Evolutionary conservation across 225 moss, liverwort and hornwort species (phyloP).

Genomic region (Marchantia paleacea): DNA sequence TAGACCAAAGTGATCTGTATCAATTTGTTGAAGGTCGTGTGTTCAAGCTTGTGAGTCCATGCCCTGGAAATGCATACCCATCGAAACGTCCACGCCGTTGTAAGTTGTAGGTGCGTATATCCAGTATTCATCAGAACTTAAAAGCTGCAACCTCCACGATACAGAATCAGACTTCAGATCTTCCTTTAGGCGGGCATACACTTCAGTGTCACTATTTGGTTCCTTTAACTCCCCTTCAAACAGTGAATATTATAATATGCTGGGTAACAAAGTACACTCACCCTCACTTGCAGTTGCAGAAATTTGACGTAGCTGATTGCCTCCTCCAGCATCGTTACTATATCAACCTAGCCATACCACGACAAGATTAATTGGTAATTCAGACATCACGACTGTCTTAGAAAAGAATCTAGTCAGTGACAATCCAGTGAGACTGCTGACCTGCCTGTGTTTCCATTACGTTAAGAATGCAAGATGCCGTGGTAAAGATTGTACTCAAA

Average conservation of each 20-base stretch:
- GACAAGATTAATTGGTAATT: background rate
- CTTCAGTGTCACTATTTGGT: no score
- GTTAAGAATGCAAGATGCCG: background rate
- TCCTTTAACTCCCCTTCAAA: background rate
- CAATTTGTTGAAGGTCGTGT: background rate
- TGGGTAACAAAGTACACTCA: constrained; percentile 20
- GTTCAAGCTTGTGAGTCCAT: constrained; percentile 41
- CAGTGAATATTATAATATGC: background rate
- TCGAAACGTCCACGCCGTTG: constrained; percentile 70
- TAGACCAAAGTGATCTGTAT: background rate
- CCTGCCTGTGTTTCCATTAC: background rate
- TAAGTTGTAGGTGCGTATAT: constrained; percentile 73
- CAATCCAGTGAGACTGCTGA: no score
- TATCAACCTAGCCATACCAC: constrained; percentile 57
- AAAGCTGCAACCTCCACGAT: constrained; percentile 43
- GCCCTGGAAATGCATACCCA: constrained; percentile 48
- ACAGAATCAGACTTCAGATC: background rate
- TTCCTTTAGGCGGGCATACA: background rate
- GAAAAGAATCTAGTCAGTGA: no score
- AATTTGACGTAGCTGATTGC: constrained; percentile 90
- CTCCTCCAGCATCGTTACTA: constrained; percentile 91
- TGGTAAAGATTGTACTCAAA: no score
- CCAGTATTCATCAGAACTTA: constrained; percentile 77
- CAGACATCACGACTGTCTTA: background rate
- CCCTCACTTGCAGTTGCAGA: constrained; percentile 72